A percentile compares a stretch with the other conserved stretches of the same genome.
Conservation (phyloP, 148 eudicot species). For the Vaccinium darrowii region DNA sequence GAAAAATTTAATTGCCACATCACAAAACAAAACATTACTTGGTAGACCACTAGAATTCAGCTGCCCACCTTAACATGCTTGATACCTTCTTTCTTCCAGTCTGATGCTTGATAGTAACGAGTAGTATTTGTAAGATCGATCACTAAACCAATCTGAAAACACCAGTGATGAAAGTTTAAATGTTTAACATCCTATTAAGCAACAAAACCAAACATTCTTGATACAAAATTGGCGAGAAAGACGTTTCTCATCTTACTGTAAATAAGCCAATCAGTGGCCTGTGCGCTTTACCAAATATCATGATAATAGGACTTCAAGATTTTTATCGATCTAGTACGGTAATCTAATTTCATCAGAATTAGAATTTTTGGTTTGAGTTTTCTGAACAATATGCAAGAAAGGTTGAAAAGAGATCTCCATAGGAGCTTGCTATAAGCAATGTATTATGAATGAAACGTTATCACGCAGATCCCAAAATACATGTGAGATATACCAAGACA, state of each 20-base stretch:
- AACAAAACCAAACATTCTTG: not conserved
- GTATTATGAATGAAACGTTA: not conserved
- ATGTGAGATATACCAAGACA: not conserved
- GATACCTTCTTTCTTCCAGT: conserved; percentile 78
- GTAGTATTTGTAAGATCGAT: conserved; percentile 96
- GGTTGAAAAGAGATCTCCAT: not conserved
- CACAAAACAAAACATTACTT: not conserved
- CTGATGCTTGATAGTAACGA: conserved; percentile 73
- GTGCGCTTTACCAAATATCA: not conserved
- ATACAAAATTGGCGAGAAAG: not conserved
- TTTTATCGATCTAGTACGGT: not conserved
- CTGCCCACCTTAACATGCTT: conserved; percentile 81
- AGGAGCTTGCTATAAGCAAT: not conserved
- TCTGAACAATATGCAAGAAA: not conserved
- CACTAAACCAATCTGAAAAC: conserved; percentile 84
- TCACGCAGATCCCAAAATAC: not conserved
- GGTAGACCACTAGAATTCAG: not conserved
- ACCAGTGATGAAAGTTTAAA: conserved; percentile 15
- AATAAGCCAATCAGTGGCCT: not conserved
- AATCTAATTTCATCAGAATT: not conserved
- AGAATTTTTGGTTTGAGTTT: not conserved
- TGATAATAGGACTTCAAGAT: not conserved
- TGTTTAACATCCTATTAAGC: conserved; percentile 5
- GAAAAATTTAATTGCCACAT: not conserved
- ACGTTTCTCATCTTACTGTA: not conserved